Evolutionary conservation across 2,329 filamentous ascomycete species (phyloP), one percentile per base, ranked within the genome.

Genomic region (Trichoderma asperellum): DNA sequence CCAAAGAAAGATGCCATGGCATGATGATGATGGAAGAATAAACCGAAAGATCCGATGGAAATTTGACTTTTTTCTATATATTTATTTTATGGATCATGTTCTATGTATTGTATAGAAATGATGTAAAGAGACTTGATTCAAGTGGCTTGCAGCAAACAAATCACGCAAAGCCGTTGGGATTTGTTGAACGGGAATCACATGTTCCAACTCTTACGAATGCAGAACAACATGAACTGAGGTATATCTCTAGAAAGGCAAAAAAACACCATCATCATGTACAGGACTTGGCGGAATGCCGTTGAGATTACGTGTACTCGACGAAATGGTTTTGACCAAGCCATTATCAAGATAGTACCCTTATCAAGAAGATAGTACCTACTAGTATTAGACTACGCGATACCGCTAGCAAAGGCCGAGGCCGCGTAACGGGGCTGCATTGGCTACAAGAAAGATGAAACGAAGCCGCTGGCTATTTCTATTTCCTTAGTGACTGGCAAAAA

Each of bases 91-190:
- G 37, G 40, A 14, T 27, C n/a, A 21, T 61, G 40, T 21, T 21
- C 16, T 21, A 47, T 24, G 16, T 21, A 34, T 61, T 61, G 34
- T 27, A 61, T 61, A 40, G 43, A 21, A 4, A 61, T 61, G 58
- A 61, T 61, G 58, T 61, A 61, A 61, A 18, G 29, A 61, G 40
- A 18, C n/a, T 47, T 49, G 47, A 24, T 49, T 10, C 8, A 24
- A 49, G 43, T 49, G 47, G 47, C 47, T 24, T 24, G 1, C 12
- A 11, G 47, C 10, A 47, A 49, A 24, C 8, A 49, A 49, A 49
- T 49, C 24, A 49, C 18, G 47, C 21, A 24, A 4, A 47, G n/a
- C 37, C 14, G 5, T 40, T 8, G 21, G 21, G 0, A 21, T n/a
- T n/a, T 47, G 43, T 16, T 47, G 43, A 47, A 47, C n/a, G 40